Conservation (phyloP, 495 filamentous ascomycete species). For the Eremomyces bilateralis region DNA sequence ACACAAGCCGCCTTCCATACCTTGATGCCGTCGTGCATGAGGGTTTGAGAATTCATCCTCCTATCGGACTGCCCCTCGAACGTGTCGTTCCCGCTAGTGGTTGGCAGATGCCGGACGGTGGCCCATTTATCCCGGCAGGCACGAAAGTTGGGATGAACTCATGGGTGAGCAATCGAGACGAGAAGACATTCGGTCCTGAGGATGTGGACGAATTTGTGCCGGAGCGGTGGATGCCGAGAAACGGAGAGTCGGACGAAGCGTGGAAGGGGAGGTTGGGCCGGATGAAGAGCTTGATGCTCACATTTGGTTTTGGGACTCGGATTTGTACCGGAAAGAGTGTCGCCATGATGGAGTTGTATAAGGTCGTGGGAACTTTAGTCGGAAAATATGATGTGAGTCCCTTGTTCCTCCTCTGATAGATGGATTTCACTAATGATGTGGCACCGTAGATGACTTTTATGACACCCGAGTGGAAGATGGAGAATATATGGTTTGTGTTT, state of each 20-base stretch:
- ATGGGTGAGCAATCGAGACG: constrained; percentile 4
- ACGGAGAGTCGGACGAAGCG: constrained; percentile 1
- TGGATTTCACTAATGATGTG: neutral
- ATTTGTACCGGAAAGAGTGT: constrained; percentile 4
- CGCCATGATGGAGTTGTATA: constrained; percentile 5
- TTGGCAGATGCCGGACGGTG: constrained; percentile 3
- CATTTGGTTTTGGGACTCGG: constrained; percentile 4
- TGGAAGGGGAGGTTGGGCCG: neutral
- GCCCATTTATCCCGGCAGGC: constrained; percentile 3
- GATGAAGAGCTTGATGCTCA: constrained; percentile 3
- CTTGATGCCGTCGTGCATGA: constrained; percentile 8
- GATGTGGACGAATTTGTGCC: constrained; percentile 6
- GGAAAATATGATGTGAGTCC: constrained; percentile 8
- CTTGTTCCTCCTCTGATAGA: constrained; percentile 12
- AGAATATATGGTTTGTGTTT: neutral
- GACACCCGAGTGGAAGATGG: neutral
- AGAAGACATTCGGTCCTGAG: constrained; percentile 4
- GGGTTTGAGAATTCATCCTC: constrained; percentile 3
- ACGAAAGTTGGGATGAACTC: constrained; percentile 7
- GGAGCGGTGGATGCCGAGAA: constrained; percentile 7
- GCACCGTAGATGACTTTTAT: neutral
- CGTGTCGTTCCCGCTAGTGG: constrained; percentile 5
- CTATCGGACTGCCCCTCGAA: constrained; percentile 5
- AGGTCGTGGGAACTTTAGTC: constrained; percentile 6
- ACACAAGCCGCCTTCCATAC: constrained; percentile 3